These are phyloP conservation scores for Elsinoe batatas DNA, from an alignment of 2,329 filamentous ascomycete species.

Conservation along the genomic window DNA sequence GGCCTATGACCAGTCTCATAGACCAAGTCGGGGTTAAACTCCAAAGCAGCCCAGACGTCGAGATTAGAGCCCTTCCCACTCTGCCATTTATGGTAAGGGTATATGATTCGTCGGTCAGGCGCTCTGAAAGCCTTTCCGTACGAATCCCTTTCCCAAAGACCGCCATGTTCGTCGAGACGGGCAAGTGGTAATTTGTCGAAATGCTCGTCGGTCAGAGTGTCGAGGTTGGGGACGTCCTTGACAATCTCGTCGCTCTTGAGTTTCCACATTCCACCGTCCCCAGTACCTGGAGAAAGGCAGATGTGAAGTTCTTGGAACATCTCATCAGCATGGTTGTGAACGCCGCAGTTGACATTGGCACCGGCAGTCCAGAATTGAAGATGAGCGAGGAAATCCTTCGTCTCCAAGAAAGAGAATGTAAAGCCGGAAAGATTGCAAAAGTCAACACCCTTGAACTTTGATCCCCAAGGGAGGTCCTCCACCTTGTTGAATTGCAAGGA, in stretches of 20 bases:
- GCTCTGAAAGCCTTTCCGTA: slow-evolving; percentile 9
- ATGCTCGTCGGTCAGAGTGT: slow-evolving; percentile 5
- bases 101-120: neutral
- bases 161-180: slow-evolving; percentile 6
- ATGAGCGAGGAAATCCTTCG: slow-evolving; percentile 11
- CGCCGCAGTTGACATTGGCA: slow-evolving; percentile 9
- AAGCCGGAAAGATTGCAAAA: slow-evolving; percentile 7
- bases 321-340: slow-evolving; percentile 10
- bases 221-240: neutral
- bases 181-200: slow-evolving; percentile 7
- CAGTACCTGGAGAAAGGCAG: slow-evolving; percentile 2
- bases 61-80: neutral
- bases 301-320: slow-evolving; percentile 11
- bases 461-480: slow-evolving; percentile 2
- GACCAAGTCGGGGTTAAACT: slow-evolving; percentile 8
- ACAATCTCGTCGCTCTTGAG: slow-evolving; percentile 5
- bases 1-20: slow-evolving; percentile 6
- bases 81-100: slow-evolving; percentile 10
- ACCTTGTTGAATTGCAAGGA: slow-evolving; percentile 1
- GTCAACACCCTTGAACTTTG: slow-evolving; percentile 9
- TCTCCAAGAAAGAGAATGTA: slow-evolving; percentile 7
- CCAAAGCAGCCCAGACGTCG: slow-evolving; percentile 9
- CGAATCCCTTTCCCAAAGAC: slow-evolving; percentile 11
- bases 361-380: slow-evolving; percentile 8
- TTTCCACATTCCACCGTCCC: slow-evolving; percentile 9